These are phyloP conservation scores for Lentinus tigrinus DNA, from an alignment of 768 basidiomycete genomes.

Conservation along the genomic window DNA sequence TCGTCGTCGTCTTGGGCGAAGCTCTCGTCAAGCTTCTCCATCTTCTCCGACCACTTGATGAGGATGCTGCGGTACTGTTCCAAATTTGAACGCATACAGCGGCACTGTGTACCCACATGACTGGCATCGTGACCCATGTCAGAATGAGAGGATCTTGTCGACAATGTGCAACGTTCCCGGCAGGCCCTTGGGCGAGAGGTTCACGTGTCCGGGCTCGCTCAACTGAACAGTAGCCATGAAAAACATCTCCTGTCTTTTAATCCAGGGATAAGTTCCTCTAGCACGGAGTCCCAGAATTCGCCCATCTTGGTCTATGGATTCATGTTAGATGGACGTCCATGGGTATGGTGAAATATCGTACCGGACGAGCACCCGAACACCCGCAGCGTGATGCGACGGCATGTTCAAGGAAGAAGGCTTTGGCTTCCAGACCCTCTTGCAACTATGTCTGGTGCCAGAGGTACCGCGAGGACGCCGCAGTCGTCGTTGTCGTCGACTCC, in stretches of 20 bases:
- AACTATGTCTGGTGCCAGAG: slow-evolving; percentile 53
- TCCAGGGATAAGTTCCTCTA: slow-evolving; percentile 56
- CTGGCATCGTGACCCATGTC: slow-evolving; percentile 34
- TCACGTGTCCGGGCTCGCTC: slow-evolving; percentile 53
- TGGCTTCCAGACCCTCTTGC: slow-evolving; percentile 37
- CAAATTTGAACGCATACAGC: slow-evolving; percentile 55
- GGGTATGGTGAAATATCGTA: too few species aligned
- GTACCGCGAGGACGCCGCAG: slow-evolving; percentile 20
- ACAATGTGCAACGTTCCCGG: slow-evolving; percentile 59
- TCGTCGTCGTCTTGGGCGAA: slow-evolving; percentile 14
- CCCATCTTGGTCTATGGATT: neutral
- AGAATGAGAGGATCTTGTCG: slow-evolving; percentile 33
- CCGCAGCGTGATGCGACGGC: slow-evolving; percentile 59
- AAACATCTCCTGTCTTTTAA: slow-evolving; percentile 60
- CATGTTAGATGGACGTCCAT: too few species aligned
- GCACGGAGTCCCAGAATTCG: slow-evolving; percentile 54
- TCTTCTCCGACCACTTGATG: slow-evolving; percentile 41
- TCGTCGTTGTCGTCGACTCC: slow-evolving; percentile 5
- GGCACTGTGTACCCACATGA: slow-evolving; percentile 70
- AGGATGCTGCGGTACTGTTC: slow-evolving; percentile 53
- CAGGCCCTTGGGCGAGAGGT: slow-evolving; percentile 65
- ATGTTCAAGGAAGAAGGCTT: slow-evolving; percentile 25
- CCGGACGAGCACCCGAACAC: slow-evolving; percentile 75
- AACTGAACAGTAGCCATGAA: slow-evolving; percentile 71
- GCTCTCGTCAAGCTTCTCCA: slow-evolving; percentile 43